Percentiles rank a stretch among this genome's conserved stretches.
Conservation (phyloP, 1,139 yeast genomes). For the Yamadazyma sp. region DNA sequence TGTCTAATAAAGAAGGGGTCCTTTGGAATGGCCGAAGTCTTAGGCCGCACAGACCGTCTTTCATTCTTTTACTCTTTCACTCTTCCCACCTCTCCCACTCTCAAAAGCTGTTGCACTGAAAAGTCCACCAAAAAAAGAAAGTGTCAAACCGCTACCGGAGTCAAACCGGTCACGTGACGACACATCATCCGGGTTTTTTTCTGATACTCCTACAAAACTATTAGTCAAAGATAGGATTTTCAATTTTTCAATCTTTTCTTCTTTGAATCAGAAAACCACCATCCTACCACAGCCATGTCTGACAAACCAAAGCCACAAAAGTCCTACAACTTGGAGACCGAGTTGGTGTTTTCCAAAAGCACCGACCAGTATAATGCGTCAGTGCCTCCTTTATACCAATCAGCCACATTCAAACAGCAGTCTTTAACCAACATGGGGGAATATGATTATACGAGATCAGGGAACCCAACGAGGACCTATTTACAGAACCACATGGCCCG, state of each 20-base stretch:
- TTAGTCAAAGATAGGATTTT: conserved; percentile 1
- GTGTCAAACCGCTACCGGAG: background rate
- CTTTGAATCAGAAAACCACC: background rate
- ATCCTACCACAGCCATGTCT: conserved; percentile 2
- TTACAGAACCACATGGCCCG: conserved; percentile 75
- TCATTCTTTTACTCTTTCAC: too few species aligned
- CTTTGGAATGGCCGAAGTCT: too few species aligned
- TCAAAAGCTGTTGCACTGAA: too few species aligned
- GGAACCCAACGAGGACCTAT: conserved; percentile 86
- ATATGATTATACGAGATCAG: conserved; percentile 92
- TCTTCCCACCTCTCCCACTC: too few species aligned
- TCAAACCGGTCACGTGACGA: background rate
- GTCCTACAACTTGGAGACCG: conserved; percentile 60
- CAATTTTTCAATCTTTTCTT: background rate
- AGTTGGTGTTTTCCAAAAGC: conserved; percentile 65
- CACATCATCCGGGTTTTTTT: background rate
- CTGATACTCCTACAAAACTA: background rate
- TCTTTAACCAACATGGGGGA: conserved; percentile 76
- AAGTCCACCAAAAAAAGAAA: background rate
- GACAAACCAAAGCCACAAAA: conserved; percentile 6
- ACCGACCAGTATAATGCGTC: conserved; percentile 79
- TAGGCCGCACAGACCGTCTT: too few species aligned
- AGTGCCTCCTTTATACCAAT: conserved; percentile 85
- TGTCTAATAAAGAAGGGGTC: too few species aligned
- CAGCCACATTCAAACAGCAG: conserved; percentile 88